phyloP scores from a whole-genome alignment of 2,329 filamentous ascomycete species.

The Fusarium udum region DNA sequence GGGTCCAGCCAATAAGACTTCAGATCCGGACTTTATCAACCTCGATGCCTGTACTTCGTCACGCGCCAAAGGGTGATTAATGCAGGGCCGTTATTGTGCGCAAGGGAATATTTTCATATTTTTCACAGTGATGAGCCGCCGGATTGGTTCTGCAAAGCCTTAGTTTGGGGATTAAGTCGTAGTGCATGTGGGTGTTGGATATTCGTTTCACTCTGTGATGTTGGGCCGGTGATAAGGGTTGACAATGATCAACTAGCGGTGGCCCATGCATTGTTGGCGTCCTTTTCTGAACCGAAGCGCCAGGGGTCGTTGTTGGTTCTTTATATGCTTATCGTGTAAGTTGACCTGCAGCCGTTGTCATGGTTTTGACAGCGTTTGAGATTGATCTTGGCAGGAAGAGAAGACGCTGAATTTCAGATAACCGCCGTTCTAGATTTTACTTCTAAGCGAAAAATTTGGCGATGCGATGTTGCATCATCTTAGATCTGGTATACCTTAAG shows the following conservation, averaged over 20 bases:
- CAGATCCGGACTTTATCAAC: conserved; percentile 2
- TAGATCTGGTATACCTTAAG: background rate
- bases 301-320: conserved; percentile 23
- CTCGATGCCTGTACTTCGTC: conserved; percentile 27
- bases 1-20: conserved; percentile 42
- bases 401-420: background rate
- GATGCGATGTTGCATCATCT: background rate
- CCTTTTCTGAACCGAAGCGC: conserved; percentile 33
- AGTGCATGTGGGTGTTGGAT: conserved; percentile 29
- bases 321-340: conserved; percentile 10
- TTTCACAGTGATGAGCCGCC: conserved; percentile 27
- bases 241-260: conserved; percentile 9
- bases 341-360: conserved; percentile 2
- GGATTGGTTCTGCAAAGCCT: conserved; percentile 33
- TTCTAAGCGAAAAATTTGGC: conserved; percentile 7
- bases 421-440: background rate
- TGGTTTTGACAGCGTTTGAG: conserved; percentile 5
- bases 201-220: conserved; percentile 33
- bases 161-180: conserved; percentile 22
- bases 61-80: conserved; percentile 41
- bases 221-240: conserved; percentile 15
- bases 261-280: conserved; percentile 22
- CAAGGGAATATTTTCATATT: conserved; percentile 11
- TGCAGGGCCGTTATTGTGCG: conserved; percentile 33
- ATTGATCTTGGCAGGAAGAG: background rate